phyloP scores from a whole-genome alignment of 805 yeast species.

The Saccharomycopsis fermentans region DNA sequence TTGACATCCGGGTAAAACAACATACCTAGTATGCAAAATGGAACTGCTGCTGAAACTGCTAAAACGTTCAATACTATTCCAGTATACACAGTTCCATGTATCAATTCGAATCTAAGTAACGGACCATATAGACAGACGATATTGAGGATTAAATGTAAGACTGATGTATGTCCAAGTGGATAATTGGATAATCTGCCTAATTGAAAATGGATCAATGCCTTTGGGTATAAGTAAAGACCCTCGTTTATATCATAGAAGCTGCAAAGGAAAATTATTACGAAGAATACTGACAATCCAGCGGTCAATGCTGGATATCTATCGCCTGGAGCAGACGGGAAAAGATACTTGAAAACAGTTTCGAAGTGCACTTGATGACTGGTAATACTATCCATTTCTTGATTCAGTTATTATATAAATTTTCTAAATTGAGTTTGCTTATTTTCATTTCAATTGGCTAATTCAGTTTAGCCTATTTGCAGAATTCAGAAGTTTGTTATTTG shows the following conservation, averaged over 20 bases:
- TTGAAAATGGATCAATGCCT: slow-evolving; percentile 33
- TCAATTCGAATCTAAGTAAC: slow-evolving; percentile 53
- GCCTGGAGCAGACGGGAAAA: slow-evolving; percentile 11
- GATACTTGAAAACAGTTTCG: slow-evolving; percentile 4
- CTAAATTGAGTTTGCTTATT: no score
- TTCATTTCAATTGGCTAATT: no score
- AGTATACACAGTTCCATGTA: slow-evolving; percentile 77
- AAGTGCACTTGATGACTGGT: slow-evolving; percentile 1
- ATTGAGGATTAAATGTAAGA: slow-evolving; percentile 55
- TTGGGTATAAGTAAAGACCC: slow-evolving; percentile 43
- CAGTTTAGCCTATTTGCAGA: no score
- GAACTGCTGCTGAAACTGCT: slow-evolving; percentile 60
- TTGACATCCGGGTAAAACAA: slow-evolving; percentile 40
- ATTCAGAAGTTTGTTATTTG: no score
- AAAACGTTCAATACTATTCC: slow-evolving; percentile 68
- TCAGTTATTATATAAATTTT: background rate
- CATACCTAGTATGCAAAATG: slow-evolving; percentile 43
- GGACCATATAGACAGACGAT: slow-evolving; percentile 47
- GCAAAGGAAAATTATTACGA: slow-evolving; percentile 10
- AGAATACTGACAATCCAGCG: slow-evolving; percentile 15
- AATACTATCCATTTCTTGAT: background rate
- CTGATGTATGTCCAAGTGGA: slow-evolving; percentile 56
- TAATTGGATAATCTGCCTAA: slow-evolving; percentile 43
- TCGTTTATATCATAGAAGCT: slow-evolving; percentile 22
- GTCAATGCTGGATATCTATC: slow-evolving; percentile 17